Conservation (phyloP, 2,329 filamentous ascomycete genomes). For the Fusarium neocosmosporiellum region DNA sequence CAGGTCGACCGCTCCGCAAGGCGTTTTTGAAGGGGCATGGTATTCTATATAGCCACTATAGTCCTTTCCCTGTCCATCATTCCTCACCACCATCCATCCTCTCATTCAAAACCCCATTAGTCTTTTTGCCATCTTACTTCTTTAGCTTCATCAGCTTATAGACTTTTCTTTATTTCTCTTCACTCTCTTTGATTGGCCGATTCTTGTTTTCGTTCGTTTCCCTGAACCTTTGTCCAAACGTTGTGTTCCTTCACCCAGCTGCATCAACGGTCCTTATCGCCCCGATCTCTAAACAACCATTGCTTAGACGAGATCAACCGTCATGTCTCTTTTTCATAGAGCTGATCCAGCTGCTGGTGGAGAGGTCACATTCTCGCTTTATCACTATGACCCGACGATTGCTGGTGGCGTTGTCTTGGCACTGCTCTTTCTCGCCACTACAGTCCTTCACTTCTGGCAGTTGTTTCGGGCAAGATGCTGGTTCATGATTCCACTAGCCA, state of each 20-base stretch:
- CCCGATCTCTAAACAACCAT: neutral
- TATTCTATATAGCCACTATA: neutral
- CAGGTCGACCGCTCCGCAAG: neutral
- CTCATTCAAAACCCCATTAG: neutral
- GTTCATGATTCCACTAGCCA: neutral
- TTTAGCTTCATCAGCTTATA: neutral
- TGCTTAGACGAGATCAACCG: neutral
- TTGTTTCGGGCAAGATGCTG: neutral
- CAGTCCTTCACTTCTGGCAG: neutral
- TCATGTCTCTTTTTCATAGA: neutral
- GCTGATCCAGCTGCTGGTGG: neutral
- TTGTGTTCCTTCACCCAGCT: accelerated
- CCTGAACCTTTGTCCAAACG: neutral
- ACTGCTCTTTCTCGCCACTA: neutral
- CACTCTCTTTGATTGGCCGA: neutral
- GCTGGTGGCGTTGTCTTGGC: neutral
- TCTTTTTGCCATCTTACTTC: neutral
- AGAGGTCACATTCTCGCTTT: neutral
- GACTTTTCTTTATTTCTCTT: neutral
- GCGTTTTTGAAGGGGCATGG: neutral
- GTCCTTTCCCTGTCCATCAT: neutral
- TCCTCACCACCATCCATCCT: neutral
- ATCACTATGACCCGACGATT: neutral
- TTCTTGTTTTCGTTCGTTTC: neutral
- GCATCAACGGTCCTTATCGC: neutral